Base-by-base conservation (phyloP, 176 grass and related monocot genomes). In the Cocos nucifera region DNA sequence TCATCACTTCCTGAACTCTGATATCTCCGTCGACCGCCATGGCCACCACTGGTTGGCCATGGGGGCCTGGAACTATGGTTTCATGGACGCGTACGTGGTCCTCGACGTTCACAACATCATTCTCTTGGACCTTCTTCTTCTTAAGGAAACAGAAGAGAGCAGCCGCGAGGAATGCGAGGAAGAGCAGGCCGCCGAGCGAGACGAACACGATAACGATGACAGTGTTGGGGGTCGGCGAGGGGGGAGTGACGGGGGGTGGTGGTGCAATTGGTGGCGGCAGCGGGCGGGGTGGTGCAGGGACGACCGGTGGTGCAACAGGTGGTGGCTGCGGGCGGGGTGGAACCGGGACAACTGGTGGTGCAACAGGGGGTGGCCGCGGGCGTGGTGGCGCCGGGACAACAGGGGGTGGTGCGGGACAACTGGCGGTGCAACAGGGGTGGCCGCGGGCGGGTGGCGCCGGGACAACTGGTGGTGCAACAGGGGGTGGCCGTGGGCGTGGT, bases 141-240 rank as follows among this genome's bases (percentile, higher is more conserved):
- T 51, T 65, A 3, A 65, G 62, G 62, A 19, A 65, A 20, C 62
- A 65, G 44, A 15, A 65, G 62, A 65, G 19, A 2, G 62, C 62
- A 5, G 62, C 62, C 6, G 62, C 62, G 44, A 65, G 21, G 22
- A 65, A 65, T 32, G 62, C 62, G 48, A 65, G 44, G 48, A 65
- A 50, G 62, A 65, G 22, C 0, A 65, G 19, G 10, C 62, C 62
- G 12, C 62, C 62, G 15, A 65, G 35, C 3, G 62, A 50, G 62
- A 17, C 20, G 12, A 64, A 64, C 4, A 65, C 48, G 19, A 65
- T 39, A 15, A 64, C 51, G 35, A 64, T 51, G 20, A 49, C 44
- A 17, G 62, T 64, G 62, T 50, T 4, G 7, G 62, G 62, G 4
- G 39, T 3, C 10, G 62, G 62, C 15, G 35, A 39, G 6, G 61